A percentile compares a stretch with the other conserved stretches of the same genome.
Conservation (phyloP, 495 filamentous ascomycete genomes). For the Podospora conica region DNA sequence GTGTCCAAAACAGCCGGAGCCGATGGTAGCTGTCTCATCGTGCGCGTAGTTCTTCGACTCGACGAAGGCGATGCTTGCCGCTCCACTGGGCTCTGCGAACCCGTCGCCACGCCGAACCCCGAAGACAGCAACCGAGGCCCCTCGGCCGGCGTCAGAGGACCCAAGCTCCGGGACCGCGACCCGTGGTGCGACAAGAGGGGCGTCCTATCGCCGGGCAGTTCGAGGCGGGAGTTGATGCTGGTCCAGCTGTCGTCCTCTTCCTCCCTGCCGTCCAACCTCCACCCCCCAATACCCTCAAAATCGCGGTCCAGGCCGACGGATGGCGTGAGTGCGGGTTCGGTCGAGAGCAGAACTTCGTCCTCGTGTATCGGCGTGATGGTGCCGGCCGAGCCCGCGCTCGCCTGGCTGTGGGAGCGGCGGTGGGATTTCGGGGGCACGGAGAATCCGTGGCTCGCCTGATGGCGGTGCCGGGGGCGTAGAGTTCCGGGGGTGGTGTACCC, state of each 20-base stretch:
- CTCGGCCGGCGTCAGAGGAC: constrained; percentile 20
- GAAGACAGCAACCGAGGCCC: constrained; percentile 23
- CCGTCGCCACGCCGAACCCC: not conserved
- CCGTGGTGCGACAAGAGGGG: constrained; percentile 27
- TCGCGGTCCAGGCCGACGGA: constrained; percentile 53
- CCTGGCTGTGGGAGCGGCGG: constrained; percentile 30
- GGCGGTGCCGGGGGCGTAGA: constrained; percentile 11
- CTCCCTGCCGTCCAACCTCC: constrained; percentile 51
- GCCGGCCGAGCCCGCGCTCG: constrained; percentile 19
- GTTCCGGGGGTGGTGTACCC: not conserved
- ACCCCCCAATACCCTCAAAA: constrained; percentile 83
- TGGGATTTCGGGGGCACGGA: constrained; percentile 30
- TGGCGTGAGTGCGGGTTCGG: constrained; percentile 32
- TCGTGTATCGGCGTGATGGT: constrained; percentile 31
- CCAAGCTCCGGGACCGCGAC: constrained; percentile 33
- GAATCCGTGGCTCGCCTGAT: constrained; percentile 29
- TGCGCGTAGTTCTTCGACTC: not conserved
- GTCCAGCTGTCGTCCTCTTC: constrained; percentile 64
- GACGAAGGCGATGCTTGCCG: not conserved
- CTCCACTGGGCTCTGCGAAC: not conserved
- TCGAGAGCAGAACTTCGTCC: constrained; percentile 7
- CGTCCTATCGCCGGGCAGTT: constrained; percentile 63
- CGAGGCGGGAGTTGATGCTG: constrained; percentile 64
- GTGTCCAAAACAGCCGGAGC: not conserved
- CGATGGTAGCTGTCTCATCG: constrained; percentile 1